Base-by-base conservation (phyloP, 495 filamentous ascomycete genomes). In the Daldinia bambusicola region DNA sequence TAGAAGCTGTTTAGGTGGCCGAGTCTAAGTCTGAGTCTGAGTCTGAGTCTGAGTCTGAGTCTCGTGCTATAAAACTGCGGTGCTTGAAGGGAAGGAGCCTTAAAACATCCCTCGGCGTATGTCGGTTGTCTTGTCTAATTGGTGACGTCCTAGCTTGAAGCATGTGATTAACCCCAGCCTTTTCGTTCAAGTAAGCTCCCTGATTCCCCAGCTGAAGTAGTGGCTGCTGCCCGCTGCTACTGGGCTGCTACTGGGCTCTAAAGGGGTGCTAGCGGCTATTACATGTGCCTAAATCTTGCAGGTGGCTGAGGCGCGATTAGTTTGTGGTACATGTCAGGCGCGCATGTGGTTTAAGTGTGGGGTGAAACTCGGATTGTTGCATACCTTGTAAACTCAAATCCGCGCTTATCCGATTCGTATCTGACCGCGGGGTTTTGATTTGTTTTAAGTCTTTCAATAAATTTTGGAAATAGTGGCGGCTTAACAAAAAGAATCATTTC, bases 91-190 rank as follows among this genome's bases (percentile, higher is more conserved):
- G 4, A 57, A 36, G 61, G 30, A 63, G 38, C 57, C 18, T 62
- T 26, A 26, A 16, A 32, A 55, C 26, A 59, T 74, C 69, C 75
- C 75, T 77, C 75, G 75, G 75, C 68, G 73, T 62, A 66, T 71
- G 43, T 20, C 51, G 45, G 18, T 55, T 40, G 31, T 14, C 51
- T 55, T 63, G 61, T 20, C 22, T 55, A 40, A 69, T 65, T 73
- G 66, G 75, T 77, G 75, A 77, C 75, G 75, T 77, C 61, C 56
- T 45, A 55, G 38, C 69, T 56, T 60, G 7, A 38, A 57, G 70
- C 75, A 77, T 77, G 75, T 77, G 75, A 77, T 75, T 67, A 38
- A 72, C 56, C 72, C 63, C 51, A 22, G 40, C 37, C 50, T 32
- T 53, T 52, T 18, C 51, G 6, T 32, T 7, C 6, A 14, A 18